Percentiles rank a stretch among this genome's conserved stretches.
These are phyloP conservation scores for Parastagonospora avenae DNA, from an alignment of 2,329 filamentous ascomycete genomes.

Conservation along the genomic window DNA sequence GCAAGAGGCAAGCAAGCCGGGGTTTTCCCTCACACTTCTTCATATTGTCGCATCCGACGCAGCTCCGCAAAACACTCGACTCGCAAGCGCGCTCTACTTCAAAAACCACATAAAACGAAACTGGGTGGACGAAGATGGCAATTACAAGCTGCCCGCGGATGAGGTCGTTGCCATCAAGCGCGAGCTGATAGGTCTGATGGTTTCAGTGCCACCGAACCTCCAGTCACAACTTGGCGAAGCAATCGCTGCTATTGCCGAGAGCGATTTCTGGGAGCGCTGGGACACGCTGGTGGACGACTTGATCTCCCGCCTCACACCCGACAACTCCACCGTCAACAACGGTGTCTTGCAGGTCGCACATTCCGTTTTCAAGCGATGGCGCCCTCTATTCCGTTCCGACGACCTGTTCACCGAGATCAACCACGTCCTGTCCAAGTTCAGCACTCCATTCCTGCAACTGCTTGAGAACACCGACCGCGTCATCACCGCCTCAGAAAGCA, in stretches of 20 bases:
- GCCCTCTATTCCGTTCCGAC: constrained; percentile 90
- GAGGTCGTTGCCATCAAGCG: constrained; percentile 92
- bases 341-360: constrained; percentile 97
- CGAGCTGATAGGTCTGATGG: constrained; percentile 96
- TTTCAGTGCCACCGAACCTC: constrained; percentile 81
- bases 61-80: constrained; percentile 76
- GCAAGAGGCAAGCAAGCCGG: constrained; percentile 78
- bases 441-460: constrained; percentile 78
- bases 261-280: constrained; percentile 96
- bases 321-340: constrained; percentile 84
- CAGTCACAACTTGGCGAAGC: constrained; percentile 95
- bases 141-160: constrained; percentile 81
- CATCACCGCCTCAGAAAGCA: constrained; percentile 74
- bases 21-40: constrained; percentile 84
- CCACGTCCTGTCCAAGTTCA: constrained; percentile 88
- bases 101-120: constrained; percentile 97
- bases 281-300: constrained; percentile 95
- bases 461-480: constrained; percentile 73
- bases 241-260: constrained; percentile 96
- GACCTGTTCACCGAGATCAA: constrained; percentile 94
- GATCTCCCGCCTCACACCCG: constrained; percentile 80
- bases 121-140: constrained; percentile 94
- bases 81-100: constrained; percentile 91
- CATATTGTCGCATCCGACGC: constrained; percentile 83
- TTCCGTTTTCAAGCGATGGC: constrained; percentile 96